These are phyloP conservation scores for Oryza coarctata DNA, from an alignment of 176 grass and related monocot genomes.

Conservation along the genomic window DNA sequence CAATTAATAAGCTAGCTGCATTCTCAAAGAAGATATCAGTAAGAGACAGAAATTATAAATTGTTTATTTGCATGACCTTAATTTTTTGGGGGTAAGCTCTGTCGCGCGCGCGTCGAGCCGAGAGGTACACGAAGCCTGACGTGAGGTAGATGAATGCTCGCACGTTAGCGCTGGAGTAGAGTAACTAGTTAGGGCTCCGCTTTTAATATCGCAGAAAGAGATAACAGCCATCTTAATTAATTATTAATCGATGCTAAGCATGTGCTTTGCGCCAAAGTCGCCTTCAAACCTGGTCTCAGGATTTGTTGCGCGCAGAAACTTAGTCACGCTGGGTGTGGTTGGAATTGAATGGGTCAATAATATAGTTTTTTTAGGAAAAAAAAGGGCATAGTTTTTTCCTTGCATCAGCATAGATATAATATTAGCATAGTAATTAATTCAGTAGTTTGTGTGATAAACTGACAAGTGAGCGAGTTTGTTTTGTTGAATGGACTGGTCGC, in stretches of 20 bases:
- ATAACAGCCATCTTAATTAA: slow-evolving; percentile 32
- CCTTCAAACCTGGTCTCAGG: slow-evolving; percentile 11
- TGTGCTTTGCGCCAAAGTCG: slow-evolving; percentile 30
- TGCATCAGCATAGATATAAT: too few relatives aligned
- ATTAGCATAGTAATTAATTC: too few relatives aligned
- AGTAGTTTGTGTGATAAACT: too few relatives aligned
- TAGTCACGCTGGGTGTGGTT: too few relatives aligned
- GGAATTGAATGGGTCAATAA: too few relatives aligned
- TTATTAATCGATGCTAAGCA: slow-evolving; percentile 24
- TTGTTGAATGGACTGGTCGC: too few relatives aligned
- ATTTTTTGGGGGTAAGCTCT: neutral
- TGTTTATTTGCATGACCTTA: neutral
- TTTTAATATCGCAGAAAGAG: neutral
- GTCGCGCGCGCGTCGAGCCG: neutral
- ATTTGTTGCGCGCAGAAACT: neutral
- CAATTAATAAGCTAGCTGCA: neutral
- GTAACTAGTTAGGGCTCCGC: neutral
- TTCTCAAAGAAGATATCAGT: slow-evolving; percentile 19
- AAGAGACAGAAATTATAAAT: neutral
- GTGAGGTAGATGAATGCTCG: slow-evolving; percentile 34
- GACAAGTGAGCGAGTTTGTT: too few relatives aligned
- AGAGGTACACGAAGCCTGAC: slow-evolving; percentile 16
- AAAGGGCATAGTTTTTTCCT: too few relatives aligned
- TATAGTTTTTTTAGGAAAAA: too few relatives aligned
- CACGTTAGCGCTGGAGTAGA: slow-evolving; percentile 21